Evolutionary conservation across 257 asterid species (phyloP), one percentile per base, ranked within the genome.

Genomic region (Jaltomata sinuosa): DNA sequence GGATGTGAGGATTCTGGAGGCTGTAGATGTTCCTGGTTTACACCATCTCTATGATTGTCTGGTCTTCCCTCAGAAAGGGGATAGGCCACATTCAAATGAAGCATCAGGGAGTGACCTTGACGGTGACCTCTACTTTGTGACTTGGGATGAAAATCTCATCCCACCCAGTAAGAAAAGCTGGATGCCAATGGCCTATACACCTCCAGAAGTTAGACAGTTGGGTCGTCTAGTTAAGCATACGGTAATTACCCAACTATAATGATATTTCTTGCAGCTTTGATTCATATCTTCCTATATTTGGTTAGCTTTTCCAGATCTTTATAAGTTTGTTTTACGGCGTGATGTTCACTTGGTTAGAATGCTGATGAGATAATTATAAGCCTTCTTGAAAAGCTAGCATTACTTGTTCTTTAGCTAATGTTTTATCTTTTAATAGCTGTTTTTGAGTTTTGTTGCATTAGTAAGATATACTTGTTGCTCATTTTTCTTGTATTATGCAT

Each of bases 21-120:
- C 99, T 1, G 92, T 97, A 52, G 94, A 97, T 84, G 91, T 76
- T n/a, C 96, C 97, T 6, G 90, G 84, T 59, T 80, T 97, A 87
- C 89, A 57, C 45, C 98, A 92, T 91, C 90, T 95, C 3, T 84
- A 89, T 83, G 98, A 97, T 83, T 97, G 98, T 89, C 91, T 97
- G 61, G 89, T 97, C 82, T 97, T 97, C 84, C 99, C 99, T 71
- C 98, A 97, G 87, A 92, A 89, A 36, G 99, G 99, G 80, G 94
- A 92, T 38, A 90, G 98, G 72, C 99, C 99, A 4, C 99, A 97
- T 86, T 54, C 98, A 36, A 86, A 97, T 87, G 99, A 97, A 90
- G 98, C 98, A 42, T 97, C 99, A 11, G 99, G 99, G 47, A 97
- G 99, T 91, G 99, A 97, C 90, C 87, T 97, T 15, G 99, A 97